Evolutionary conservation across 192 early-diverging fungal genomes (phyloP), one percentile per base, ranked within the genome.

Genomic region (Entrophospora sp.): DNA sequence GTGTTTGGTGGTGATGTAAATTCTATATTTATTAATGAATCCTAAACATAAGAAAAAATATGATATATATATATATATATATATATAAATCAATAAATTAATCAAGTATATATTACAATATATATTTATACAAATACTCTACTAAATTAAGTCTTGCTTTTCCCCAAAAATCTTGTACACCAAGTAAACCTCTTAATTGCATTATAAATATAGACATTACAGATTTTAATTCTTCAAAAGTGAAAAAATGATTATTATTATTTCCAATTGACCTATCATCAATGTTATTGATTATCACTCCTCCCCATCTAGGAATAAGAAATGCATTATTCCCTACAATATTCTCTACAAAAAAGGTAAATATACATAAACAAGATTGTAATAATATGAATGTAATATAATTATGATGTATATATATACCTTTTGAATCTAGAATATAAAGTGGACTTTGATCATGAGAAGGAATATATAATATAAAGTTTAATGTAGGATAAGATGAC

Each of bases 251-350:
- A n/a, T n/a, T n/a, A n/a, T n/a, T 60, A 44, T 66, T 12, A 12
- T 16, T 32, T 31, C 52, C 38, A 34, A 18, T 53, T 14, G 53
- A 61, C 14, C 65, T 72, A 24, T 81, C 71, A n/a, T n/a, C n/a
- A 5, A 81, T 81, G 36, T 93, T 95, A 7, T 75, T 64, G 46
- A 99, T 83, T 3, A 76, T 70, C 31, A 94, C 77, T n/a, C 95
- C 97, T 30, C 97, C 97, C 95, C 95, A 99, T 22, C 89, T 88
- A 36, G 94, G 91, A 42, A 97, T 87, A 28, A 94, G 64, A 67
- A 97, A 99, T 3, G 93, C 90, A 67, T 95, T 94, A 55, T 76
- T 85, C 31, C 56, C 30, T 1, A 84, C 55, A 25, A 75, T 62
- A 32, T 74, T 55, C 12, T 69, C 85, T 83, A 34, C 0, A 28